phyloP scores from a whole-genome alignment of 2,329 filamentous ascomycete genomes.

The Fusarium gaditjirri region DNA sequence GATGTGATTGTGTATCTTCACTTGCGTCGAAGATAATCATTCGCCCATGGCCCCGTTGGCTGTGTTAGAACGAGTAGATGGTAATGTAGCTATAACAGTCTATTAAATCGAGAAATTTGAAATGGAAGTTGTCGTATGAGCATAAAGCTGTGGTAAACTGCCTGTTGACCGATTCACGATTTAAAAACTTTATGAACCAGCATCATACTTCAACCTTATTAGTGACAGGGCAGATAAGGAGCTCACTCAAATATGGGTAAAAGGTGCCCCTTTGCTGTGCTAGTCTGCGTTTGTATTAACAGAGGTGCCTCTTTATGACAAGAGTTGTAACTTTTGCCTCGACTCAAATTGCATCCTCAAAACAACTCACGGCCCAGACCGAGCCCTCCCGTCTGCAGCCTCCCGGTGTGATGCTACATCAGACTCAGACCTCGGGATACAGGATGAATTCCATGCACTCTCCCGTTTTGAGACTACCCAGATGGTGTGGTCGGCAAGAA shows the following conservation, averaged over 20 bases:
- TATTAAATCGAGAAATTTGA: neutral
- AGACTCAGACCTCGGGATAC: neutral
- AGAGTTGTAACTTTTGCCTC: neutral
- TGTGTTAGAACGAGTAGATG: neutral
- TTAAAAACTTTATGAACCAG: neutral
- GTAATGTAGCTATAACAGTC: neutral
- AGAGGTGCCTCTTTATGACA: neutral
- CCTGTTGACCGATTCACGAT: neutral
- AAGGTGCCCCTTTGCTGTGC: too few species aligned
- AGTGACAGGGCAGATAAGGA: neutral
- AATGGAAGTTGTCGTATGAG: neutral
- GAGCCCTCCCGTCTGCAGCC: conserved; percentile 17
- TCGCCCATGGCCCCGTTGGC: neutral
- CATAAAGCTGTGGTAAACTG: neutral
- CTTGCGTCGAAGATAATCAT: neutral
- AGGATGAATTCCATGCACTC: conserved; percentile 8
- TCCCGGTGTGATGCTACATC: conserved; percentile 4
- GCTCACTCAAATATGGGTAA: neutral
- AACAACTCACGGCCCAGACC: neutral
- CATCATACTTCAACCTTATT: neutral
- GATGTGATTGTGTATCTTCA: conserved; percentile 17
- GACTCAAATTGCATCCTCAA: neutral
- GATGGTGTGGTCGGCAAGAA: neutral
- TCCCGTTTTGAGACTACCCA: conserved; percentile 2
- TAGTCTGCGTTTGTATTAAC: neutral